These are phyloP conservation scores for Acanthamoeba royreba DNA, from an alignment of 208 protist species.

Conservation along the genomic window DNA sequence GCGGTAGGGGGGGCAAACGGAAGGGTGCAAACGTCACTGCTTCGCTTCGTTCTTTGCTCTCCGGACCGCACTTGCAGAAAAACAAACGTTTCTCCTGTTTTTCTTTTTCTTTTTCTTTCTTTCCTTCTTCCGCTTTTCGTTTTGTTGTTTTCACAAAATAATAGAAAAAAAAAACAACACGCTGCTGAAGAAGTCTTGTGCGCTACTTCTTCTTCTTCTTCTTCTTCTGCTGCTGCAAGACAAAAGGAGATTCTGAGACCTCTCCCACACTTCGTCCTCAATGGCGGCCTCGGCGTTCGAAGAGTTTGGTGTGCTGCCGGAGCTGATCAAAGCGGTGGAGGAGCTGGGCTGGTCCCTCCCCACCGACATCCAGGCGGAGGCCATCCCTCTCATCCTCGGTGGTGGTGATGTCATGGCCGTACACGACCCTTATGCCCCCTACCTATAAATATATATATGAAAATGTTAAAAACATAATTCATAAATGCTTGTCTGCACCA, in stretches of 20 bases:
- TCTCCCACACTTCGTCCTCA: neutral
- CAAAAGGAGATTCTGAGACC: neutral
- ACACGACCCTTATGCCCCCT: neutral
- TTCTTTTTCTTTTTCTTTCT: neutral
- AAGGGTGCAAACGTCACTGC: too few species aligned
- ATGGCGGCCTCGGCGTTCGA: slow-evolving; percentile 62
- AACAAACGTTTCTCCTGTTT: too few species aligned
- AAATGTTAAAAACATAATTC: too few species aligned
- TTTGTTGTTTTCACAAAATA: too few species aligned
- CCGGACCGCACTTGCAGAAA: too few species aligned
- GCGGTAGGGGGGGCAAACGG: too few species aligned
- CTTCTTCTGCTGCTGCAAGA: neutral
- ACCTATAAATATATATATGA: neutral
- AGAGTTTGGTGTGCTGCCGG: slow-evolving; percentile 73
- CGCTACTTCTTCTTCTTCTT: neutral
- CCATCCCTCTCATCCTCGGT: slow-evolving; percentile 20
- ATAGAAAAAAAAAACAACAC: neutral
- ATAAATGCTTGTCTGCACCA: neutral
- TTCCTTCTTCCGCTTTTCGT: neutral
- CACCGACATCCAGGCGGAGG: slow-evolving; percentile 72
- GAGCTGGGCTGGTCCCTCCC: slow-evolving; percentile 73
- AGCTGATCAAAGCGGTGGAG: slow-evolving; percentile 70
- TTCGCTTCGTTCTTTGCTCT: too few species aligned
- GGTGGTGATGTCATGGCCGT: neutral
- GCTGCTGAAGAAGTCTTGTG: neutral